A percentile compares a stretch with the other conserved stretches of the same genome.
These are phyloP conservation scores for Taphrina deformans DNA, from an alignment of 1,139 yeast species.

Conservation along the genomic window DNA sequence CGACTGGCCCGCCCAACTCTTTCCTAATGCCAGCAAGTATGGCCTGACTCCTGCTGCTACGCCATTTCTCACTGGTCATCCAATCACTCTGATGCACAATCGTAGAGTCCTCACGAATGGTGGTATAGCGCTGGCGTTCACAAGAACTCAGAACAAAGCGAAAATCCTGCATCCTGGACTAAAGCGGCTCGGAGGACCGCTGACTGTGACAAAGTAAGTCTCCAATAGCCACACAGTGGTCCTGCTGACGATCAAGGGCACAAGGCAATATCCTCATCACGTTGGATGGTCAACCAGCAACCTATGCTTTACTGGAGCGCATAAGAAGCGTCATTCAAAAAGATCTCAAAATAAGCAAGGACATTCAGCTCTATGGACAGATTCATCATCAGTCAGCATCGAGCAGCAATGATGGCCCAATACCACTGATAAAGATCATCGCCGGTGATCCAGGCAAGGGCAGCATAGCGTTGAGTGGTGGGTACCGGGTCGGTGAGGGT, in stretches of 20 bases:
- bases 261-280: conserved; percentile 32
- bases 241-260: conserved; percentile 10
- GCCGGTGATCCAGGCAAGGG: conserved; percentile 34
- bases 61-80: conserved; percentile 30
- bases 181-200: conserved; percentile 19
- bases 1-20: conserved; percentile 24
- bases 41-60: conserved; percentile 23
- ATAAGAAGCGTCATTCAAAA: conserved; percentile 10
- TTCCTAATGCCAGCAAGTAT: conserved; percentile 12
- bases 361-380: conserved; percentile 20
- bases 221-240: no score
- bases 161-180: conserved; percentile 16
- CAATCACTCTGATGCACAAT: conserved; percentile 18
- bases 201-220: conserved; percentile 25
- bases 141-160: not conserved
- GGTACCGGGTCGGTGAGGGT: conserved; percentile 28
- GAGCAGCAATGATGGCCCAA: not conserved
- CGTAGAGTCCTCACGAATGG: conserved; percentile 5
- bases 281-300: conserved; percentile 25
- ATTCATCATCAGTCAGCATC: not conserved
- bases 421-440: conserved; percentile 27
- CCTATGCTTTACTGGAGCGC: conserved; percentile 18
- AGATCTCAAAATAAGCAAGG: conserved; percentile 13
- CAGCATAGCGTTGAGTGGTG: conserved; percentile 30
- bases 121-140: conserved; percentile 23